phyloP scores from a whole-genome alignment of 2,329 filamentous ascomycete species.

The Fusarium tricinctum region DNA sequence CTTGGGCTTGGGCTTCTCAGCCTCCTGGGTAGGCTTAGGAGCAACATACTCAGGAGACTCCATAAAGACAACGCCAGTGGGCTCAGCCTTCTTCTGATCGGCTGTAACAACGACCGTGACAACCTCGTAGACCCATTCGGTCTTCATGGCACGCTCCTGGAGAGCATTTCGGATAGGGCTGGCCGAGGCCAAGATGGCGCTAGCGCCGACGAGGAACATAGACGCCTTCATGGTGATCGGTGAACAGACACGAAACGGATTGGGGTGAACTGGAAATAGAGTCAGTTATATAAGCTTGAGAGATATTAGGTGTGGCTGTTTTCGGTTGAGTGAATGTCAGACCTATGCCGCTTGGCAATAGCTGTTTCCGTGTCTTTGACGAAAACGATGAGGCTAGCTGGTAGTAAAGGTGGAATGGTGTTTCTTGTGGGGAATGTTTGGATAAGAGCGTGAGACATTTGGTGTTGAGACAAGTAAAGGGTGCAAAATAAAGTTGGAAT shows the following conservation, averaged over 20 bases:
- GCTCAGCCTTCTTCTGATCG: conserved; percentile 38
- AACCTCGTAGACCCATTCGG: conserved; percentile 58
- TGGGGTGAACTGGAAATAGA: conserved; percentile 33
- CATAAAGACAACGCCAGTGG: conserved; percentile 13
- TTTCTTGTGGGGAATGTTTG: conserved; percentile 44
- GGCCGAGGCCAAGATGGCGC: conserved; percentile 63
- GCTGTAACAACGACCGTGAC: conserved; percentile 63
- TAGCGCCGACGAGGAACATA: conserved; percentile 60
- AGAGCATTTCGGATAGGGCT: conserved; percentile 55
- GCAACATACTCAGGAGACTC: conserved; percentile 3
- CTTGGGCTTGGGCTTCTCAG: conserved; percentile 7
- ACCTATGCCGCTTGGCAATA: conserved; percentile 38
- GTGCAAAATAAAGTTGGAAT: conserved; percentile 3
- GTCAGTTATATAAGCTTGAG: conserved; percentile 45
- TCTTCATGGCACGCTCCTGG: conserved; percentile 58
- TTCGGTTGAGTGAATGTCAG: conserved; percentile 26
- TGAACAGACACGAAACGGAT: conserved; percentile 27
- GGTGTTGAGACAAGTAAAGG: conserved; percentile 35
- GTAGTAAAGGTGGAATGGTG: conserved; percentile 36
- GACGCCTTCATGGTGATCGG: conserved; percentile 65
- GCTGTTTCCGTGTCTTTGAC: conserved; percentile 38
- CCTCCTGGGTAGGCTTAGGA: conserved; percentile 13
- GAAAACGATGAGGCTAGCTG: conserved; percentile 39
- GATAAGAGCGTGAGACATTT: conserved; percentile 43
- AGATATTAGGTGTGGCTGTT: conserved; percentile 36